A percentile compares a stretch with the other conserved stretches of the same genome.
Evolutionary conservation across 108 stramenopile genomes (phyloP).

Genomic region (Ochromonas danica): DNA sequence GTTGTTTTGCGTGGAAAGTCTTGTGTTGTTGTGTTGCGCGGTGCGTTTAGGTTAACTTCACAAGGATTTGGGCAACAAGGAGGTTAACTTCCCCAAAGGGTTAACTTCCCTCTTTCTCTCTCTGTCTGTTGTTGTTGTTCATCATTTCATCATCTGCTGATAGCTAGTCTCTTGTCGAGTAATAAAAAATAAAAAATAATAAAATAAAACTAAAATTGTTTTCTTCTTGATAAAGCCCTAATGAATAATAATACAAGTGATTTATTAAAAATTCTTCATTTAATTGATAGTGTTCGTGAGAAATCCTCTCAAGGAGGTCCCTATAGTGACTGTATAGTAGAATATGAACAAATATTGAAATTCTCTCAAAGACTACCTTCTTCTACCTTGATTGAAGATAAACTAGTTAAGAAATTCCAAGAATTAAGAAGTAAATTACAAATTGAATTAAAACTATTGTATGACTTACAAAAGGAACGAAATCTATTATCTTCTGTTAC

Average conservation of each 20-base stretch:
- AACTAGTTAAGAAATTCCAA: background rate
- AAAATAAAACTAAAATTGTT: too few relatives aligned
- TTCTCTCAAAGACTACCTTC: background rate
- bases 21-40: too few relatives aligned
- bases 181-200: too few relatives aligned
- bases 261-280: background rate
- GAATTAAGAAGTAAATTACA: background rate
- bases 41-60: too few relatives aligned
- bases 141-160: too few relatives aligned
- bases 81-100: too few relatives aligned
- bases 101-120: too few relatives aligned
- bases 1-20: too few relatives aligned
- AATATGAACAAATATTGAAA: slow-evolving; percentile 34
- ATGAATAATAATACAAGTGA: background rate
- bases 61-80: too few relatives aligned
- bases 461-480: slow-evolving; percentile 2
- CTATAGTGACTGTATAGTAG: background rate
- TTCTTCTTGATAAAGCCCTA: too few relatives aligned
- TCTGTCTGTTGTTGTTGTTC: too few relatives aligned
- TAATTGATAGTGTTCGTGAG: background rate
- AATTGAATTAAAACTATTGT: slow-evolving; percentile 21
- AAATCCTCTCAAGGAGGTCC: background rate
- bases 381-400: background rate
- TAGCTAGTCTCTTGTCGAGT: too few relatives aligned
- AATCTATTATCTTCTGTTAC: background rate